Evolutionary conservation across 2,329 filamentous ascomycete species (phyloP), one percentile per base, ranked within the genome.

Genomic region (Neofusicoccum kwambonambiense): DNA sequence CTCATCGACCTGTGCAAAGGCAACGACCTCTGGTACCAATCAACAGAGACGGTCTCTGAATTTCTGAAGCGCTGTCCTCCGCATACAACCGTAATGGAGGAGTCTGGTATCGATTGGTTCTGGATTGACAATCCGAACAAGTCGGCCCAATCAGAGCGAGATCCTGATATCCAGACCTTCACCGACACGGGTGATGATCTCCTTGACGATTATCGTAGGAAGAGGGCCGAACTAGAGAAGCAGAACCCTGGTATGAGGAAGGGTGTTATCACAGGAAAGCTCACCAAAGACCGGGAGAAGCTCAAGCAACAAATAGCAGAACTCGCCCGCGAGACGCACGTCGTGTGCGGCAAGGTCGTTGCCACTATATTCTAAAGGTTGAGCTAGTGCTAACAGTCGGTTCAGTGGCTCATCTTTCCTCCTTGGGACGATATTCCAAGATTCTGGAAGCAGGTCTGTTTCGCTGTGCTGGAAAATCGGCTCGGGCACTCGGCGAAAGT

Each of bases 401-500:
- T 15, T 8, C 65, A 90, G 86, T 93, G 91, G 91, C 90, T 93
- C 87, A 73, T 94, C 1, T 93, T 92, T 69, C 85, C 84, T 12
- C 70, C 77, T 0, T 73, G 79, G 0, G 72, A 77, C 7, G 79
- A 86, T 35, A 83, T 92, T 15, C 83, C 90, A 68, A 80, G 82
- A 3, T 77, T 86, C 5, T 94, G 92, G 93, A 81, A 78, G 5
- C 78, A 82, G 8, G 81, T 96, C 9, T 90, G 88, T 4, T 83
- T 82, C 60, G 90, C 86, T 2, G 90, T 90, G 0, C 84, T 86
- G 12, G 84, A 86, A 35, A 88, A 89, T 66, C 84, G 90, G 68
- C 83, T 96, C 2, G 92, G 92, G 0, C 84, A 87, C 44, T 83
- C 80, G 1, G 90, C 91, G 9, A 96, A 95, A 77, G 89, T 93